Evolutionary conservation across 345 rosid genomes (phyloP).

Genomic region (Gossypium ekmanianum): DNA sequence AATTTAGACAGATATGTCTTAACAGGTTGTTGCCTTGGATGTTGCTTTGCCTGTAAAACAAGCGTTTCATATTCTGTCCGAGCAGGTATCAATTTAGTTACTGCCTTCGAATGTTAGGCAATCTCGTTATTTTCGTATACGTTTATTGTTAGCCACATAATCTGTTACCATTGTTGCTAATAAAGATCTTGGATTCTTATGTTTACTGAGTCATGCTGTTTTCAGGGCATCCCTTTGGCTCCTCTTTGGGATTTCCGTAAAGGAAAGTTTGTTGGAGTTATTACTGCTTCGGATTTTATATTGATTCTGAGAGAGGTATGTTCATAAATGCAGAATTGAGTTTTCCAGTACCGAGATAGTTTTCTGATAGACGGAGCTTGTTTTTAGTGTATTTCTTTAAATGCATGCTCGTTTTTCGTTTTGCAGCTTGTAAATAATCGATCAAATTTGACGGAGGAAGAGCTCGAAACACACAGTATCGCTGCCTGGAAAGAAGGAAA

Average conservation of each 20-base stretch:
- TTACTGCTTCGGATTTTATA: conserved; percentile 64
- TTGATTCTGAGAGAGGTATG: conserved; percentile 68
- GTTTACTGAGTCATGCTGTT: conserved; percentile 31
- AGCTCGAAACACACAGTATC: conserved; percentile 63
- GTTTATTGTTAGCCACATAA: not conserved
- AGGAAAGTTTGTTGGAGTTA: conserved; percentile 71
- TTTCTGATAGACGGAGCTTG: not conserved
- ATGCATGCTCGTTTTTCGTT: not conserved
- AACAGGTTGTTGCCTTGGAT: conserved; percentile 54
- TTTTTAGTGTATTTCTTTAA: not conserved
- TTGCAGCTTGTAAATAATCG: conserved; percentile 68
- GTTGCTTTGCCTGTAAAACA: conserved; percentile 54
- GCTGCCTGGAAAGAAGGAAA: conserved; percentile 62
- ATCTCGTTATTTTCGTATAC: not conserved
- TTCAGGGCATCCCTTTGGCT: conserved; percentile 66
- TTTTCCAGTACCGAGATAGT: not conserved
- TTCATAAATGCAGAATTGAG: not conserved
- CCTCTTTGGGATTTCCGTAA: conserved; percentile 67
- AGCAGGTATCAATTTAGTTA: conserved; percentile 42
- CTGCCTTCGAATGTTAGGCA: not conserved
- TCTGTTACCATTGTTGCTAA: conserved; percentile 3
- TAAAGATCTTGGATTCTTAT: conserved; percentile 26
- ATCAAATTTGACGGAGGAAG: conserved; percentile 76
- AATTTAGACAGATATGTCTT: conserved; percentile 23
- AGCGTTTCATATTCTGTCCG: conserved; percentile 52